Percentiles rank a stretch among this genome's conserved stretches.
Evolutionary conservation across 2,329 filamentous ascomycete genomes (phyloP).

Genomic region (Claviceps sp.): DNA sequence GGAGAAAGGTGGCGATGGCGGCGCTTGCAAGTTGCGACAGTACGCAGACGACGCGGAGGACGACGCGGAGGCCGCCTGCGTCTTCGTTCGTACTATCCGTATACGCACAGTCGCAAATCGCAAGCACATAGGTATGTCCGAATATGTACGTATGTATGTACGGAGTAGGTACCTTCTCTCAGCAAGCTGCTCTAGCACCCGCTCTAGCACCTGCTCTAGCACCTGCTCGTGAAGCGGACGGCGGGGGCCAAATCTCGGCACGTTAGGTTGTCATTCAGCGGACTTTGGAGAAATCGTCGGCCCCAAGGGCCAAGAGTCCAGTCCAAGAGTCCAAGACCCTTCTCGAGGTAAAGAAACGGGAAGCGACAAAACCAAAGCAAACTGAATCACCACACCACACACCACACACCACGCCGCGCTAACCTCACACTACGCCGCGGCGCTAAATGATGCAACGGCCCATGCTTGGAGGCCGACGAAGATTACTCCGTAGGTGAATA

Average conservation of each 20-base stretch:
- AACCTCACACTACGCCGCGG: background rate
- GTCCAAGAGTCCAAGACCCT: background rate
- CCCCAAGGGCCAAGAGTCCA: background rate
- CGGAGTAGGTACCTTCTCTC: background rate
- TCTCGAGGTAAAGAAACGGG: background rate
- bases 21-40: too few species aligned
- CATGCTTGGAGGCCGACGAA: too few species aligned
- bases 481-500: too few species aligned
- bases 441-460: background rate
- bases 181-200: background rate
- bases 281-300: background rate
- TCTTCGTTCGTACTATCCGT: too few species aligned
- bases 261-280: background rate
- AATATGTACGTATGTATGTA: background rate
- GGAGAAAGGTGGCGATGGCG: too few species aligned
- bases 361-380: background rate
- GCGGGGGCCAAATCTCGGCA: background rate
- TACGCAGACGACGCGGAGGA: too few species aligned
- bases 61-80: too few species aligned
- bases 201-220: background rate
- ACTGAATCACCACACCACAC: background rate
- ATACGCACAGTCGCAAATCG: too few species aligned
- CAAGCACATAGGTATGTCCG: too few species aligned
- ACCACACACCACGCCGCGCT: background rate
- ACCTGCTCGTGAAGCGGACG: conserved; percentile 1